These are phyloP conservation scores for Buddleja alternifolia DNA, from an alignment of 257 asterid species.

Conservation along the genomic window DNA sequence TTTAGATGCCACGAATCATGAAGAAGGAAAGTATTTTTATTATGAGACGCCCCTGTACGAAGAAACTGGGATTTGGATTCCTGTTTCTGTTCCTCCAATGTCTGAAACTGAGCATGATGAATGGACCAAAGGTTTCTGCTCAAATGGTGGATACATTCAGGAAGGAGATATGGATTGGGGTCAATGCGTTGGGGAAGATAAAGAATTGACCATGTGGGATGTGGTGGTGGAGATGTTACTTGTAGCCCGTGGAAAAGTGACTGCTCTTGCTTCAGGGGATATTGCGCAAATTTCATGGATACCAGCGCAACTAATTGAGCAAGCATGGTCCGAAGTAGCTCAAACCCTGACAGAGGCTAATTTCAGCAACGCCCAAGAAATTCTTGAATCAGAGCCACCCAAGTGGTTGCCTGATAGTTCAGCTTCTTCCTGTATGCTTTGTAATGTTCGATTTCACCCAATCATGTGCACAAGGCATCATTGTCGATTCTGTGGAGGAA, in stretches of 20 bases:
- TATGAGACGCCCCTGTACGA: slow-evolving; percentile 80
- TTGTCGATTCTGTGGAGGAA: slow-evolving; percentile 94
- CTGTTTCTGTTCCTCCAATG: slow-evolving; percentile 98
- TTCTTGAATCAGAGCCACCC: slow-evolving; percentile 91
- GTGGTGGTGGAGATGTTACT: slow-evolving; percentile 91
- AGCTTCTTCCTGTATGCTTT: slow-evolving; percentile 90
- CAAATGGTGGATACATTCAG: slow-evolving; percentile 77
- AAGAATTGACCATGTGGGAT: slow-evolving; percentile 98
- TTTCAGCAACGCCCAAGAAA: slow-evolving; percentile 61
- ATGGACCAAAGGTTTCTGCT: slow-evolving; percentile 77
- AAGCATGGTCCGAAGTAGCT: slow-evolving; percentile 97
- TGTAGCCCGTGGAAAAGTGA: slow-evolving; percentile 88
- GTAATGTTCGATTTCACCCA: slow-evolving; percentile 88
- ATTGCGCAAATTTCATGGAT: slow-evolving; percentile 64
- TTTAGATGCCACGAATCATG: slow-evolving; percentile 28
- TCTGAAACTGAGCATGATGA: slow-evolving; percentile 79
- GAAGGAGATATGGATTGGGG: slow-evolving; percentile 71
- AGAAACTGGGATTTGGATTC: slow-evolving; percentile 97
- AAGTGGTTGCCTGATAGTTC: slow-evolving; percentile 98
- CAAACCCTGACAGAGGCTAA: slow-evolving; percentile 84
- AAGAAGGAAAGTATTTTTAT: slow-evolving; percentile 68
- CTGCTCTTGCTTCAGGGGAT: slow-evolving; percentile 75
- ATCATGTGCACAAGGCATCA: slow-evolving; percentile 98
- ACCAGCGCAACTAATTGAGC: slow-evolving; percentile 75
- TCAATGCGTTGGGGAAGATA: slow-evolving; percentile 59